These are phyloP conservation scores for Canna indica DNA, from an alignment of 176 grass and related monocot genomes.

Conservation along the genomic window DNA sequence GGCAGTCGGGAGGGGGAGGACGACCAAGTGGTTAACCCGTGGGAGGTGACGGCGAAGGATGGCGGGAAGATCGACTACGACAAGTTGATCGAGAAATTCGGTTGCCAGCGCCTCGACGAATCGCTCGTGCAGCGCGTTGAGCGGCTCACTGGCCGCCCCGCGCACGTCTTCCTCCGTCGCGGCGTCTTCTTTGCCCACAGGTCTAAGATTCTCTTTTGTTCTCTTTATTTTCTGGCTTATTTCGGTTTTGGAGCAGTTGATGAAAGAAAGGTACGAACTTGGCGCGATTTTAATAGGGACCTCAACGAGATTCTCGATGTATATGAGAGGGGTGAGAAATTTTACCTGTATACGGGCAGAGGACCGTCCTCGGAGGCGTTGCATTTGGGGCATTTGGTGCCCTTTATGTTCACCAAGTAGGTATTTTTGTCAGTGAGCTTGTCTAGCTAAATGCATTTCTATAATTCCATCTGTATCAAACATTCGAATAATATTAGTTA, in stretches of 20 bases:
- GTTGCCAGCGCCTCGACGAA: slow-evolving; percentile 61
- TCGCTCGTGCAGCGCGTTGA: slow-evolving; percentile 44
- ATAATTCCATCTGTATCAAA: background rate
- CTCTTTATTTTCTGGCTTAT: background rate
- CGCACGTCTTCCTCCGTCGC: slow-evolving; percentile 73
- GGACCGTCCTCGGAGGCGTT: slow-evolving; percentile 82
- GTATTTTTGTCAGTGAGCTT: background rate
- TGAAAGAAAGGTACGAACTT: background rate
- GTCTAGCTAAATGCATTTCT: background rate
- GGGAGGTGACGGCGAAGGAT: slow-evolving; percentile 87
- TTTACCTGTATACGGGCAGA: slow-evolving; percentile 92
- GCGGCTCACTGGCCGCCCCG: slow-evolving; percentile 36
- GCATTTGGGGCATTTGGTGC: slow-evolving; percentile 87
- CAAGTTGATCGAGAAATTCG: slow-evolving; percentile 94
- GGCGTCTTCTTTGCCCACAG: slow-evolving; percentile 92
- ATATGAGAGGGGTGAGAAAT: slow-evolving; percentile 72
- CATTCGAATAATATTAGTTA: background rate
- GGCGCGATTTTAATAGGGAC: slow-evolving; percentile 35
- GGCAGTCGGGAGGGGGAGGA: slow-evolving; percentile 8
- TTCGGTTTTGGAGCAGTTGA: background rate
- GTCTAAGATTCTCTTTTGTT: background rate
- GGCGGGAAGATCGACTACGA: slow-evolving; percentile 90
- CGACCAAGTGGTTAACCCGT: slow-evolving; percentile 76
- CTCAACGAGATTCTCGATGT: slow-evolving; percentile 66
- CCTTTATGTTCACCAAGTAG: slow-evolving; percentile 99